Base-by-base conservation (phyloP, 495 filamentous ascomycete genomes). In the Pseudoneurospora amorphoporcata region DNA sequence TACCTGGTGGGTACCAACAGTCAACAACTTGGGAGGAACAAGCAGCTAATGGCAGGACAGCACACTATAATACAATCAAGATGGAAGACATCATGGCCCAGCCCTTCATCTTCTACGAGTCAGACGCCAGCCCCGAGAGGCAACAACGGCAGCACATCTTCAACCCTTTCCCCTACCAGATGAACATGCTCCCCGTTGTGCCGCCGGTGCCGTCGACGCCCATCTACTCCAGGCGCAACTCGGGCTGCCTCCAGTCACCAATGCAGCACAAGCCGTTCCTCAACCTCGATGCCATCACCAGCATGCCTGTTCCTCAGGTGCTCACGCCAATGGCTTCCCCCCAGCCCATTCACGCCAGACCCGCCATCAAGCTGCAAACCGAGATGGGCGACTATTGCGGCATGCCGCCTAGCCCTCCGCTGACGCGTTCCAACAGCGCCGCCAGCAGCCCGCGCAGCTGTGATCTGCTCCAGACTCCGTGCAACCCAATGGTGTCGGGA, bases 31-130 rank as follows among this genome's bases (percentile, higher is more conserved):
- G 69, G 77, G 72, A 69, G 65, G 70, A 76, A 58, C 7, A 68
- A 68, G 70, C 70, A 78, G 41, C 43, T 75, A 70, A 58, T 53
- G 53, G 53, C 53, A 65, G 53, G 53, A 65, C 53, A 65, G 53
- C 53, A 65, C 53, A 35, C 14, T 35, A 65, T 65, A 65, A 35
- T 65, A 35, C 53, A 32, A 69, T 72, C 69, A 80, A 74, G 74
- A 86, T 86, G 84, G 84, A 85, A 39, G 72, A 77, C 78, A 84
- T 77, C 69, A 83, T 84, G 81, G 91, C 89, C 61, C 92, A 93
- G 78, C 86, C 92, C 19, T 98, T 96, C 87, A 94, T 92, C 88
- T 97, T 95, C 86, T 98, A 97, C 83, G 91, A 88, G 75, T 90
- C 90, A 72, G 92, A 95, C 71, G 87, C 90, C 65, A 90, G 87